phyloP scores from a whole-genome alignment of 2,329 filamentous ascomycete genomes.

The Dryadomyces quercivorus region DNA sequence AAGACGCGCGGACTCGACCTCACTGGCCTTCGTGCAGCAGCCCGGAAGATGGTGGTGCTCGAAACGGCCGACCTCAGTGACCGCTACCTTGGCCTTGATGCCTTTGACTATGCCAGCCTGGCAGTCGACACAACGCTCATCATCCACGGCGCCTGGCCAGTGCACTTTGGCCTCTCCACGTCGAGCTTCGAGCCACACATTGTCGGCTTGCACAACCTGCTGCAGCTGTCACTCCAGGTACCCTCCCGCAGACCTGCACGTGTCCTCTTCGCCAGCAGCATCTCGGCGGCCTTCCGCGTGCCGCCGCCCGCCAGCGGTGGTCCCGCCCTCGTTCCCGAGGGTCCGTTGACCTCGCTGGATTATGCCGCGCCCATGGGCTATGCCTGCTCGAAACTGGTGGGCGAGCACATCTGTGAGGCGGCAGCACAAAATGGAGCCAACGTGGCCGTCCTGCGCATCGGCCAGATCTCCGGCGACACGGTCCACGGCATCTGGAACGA shows the following conservation, averaged over 20 bases:
- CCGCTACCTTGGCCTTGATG: constrained; percentile 21
- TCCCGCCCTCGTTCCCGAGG: constrained; percentile 3
- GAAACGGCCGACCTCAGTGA: constrained; percentile 7
- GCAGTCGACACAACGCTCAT: constrained; percentile 22
- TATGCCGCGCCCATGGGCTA: too few relatives aligned
- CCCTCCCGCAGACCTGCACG: constrained; percentile 4
- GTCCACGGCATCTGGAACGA: constrained; percentile 22
- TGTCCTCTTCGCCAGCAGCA: constrained; percentile 11
- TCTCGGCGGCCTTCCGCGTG: constrained; percentile 7
- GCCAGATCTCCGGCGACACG: too few relatives aligned
- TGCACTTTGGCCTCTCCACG: constrained; percentile 37
- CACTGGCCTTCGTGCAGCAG: neutral
- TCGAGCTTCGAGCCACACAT: constrained; percentile 31
- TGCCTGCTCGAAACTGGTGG: too few relatives aligned
- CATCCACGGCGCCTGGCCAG: constrained; percentile 36
- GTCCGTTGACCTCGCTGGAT: neutral
- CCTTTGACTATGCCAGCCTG: constrained; percentile 17
- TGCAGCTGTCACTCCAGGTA: constrained; percentile 19
- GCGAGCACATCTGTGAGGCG: too few relatives aligned
- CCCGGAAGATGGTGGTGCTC: constrained; percentile 5
- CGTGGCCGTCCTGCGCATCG: too few relatives aligned
- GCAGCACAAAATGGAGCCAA: too few relatives aligned
- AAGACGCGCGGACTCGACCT: constrained; percentile 4
- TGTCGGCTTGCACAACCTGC: constrained; percentile 26
- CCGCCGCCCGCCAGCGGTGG: constrained; percentile 1